phyloP scores from a whole-genome alignment of 2,329 filamentous ascomycete genomes.

The Moelleriella libera region DNA sequence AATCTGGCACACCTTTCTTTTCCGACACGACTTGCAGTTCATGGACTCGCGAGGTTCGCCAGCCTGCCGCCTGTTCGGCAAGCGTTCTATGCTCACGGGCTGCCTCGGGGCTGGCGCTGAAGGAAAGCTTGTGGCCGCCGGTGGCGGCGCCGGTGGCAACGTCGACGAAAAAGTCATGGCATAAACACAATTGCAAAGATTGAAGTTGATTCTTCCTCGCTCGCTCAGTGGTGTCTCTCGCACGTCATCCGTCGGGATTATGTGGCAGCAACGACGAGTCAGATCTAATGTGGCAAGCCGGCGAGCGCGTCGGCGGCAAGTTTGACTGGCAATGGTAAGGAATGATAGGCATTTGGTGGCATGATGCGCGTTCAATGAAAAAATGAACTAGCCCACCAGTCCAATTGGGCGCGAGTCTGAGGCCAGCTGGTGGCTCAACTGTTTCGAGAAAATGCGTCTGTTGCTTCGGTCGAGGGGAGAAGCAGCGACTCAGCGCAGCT shows the following conservation, averaged over 20 bases:
- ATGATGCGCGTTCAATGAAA: not conserved
- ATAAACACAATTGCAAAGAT: not conserved
- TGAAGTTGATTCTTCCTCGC: too few species aligned
- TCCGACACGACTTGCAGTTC: constrained; percentile 92
- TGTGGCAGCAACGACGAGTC: not conserved
- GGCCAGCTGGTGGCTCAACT: too few species aligned
- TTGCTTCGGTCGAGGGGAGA: not conserved
- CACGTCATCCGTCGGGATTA: not conserved
- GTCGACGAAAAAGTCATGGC: constrained; percentile 15
- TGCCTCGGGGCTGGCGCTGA: constrained; percentile 52
- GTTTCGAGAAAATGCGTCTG: too few species aligned
- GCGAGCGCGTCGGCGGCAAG: not conserved
- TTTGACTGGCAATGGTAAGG: not conserved
- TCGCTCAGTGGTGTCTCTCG: not conserved
- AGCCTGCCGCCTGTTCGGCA: constrained; percentile 55
- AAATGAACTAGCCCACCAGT: too few species aligned
- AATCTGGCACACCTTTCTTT: constrained; percentile 57
- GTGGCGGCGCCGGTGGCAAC: not conserved
- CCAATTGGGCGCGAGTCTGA: too few species aligned
- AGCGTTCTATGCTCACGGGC: constrained; percentile 67
- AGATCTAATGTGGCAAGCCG: not conserved
- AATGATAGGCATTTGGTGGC: not conserved
- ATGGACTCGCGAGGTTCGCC: constrained; percentile 77
- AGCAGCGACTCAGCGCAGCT: not conserved
- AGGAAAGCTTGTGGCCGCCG: constrained; percentile 11